Base-by-base conservation (phyloP, 176 grass and related monocot species). In the Zoysia pacifica region DNA sequence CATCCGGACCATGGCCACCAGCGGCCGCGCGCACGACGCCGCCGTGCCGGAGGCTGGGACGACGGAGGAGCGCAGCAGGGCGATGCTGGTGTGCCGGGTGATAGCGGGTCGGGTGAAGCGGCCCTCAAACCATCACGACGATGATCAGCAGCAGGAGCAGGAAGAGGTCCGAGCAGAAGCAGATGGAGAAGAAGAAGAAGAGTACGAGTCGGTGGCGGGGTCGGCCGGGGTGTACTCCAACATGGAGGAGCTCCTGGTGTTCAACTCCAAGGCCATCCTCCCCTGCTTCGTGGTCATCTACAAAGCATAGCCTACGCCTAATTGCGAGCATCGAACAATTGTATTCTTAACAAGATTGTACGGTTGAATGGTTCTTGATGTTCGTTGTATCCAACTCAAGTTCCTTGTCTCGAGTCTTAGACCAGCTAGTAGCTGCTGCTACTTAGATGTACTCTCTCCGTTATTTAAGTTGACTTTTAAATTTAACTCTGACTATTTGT, bases 251-350 rank as follows among this genome's bases (percentile, higher is more conserved):
- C 81, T 98, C 37, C 81, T 86, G 65, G 96, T 98, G 40, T 95
- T 95, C 41, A 95, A 89, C 82, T 79, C 96, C 8, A 93, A 12
- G 13, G 96, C 92, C 52, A 98, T 98, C 11, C 86, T 98, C 7
- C 96, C 96, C 38, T 98, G 96, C 84, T 98, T 98, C 68, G 96
- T 98, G 20, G 90, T 98, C n/a, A 82, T 98, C 38, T 98, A 98
- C 83, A 83, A 70, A 73, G 91, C 87, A n/a, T 86, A 55, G n/a
- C 66, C 43, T 7, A 28, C 28, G 28, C 28, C 28, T 28, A 28
- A 28, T 28, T 28, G 28, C 28, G 28, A 28, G 28, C 0, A 28
- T 28, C 28, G 28, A 28, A 28, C 28, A 28, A 28, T 0, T 28
- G 28, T 28, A 28, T 28, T 28, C 28, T 28, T 28, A 28, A 28